Conservation (phyloP, 352 stramenopile species). For the Peronosclerospora sorghi region DNA sequence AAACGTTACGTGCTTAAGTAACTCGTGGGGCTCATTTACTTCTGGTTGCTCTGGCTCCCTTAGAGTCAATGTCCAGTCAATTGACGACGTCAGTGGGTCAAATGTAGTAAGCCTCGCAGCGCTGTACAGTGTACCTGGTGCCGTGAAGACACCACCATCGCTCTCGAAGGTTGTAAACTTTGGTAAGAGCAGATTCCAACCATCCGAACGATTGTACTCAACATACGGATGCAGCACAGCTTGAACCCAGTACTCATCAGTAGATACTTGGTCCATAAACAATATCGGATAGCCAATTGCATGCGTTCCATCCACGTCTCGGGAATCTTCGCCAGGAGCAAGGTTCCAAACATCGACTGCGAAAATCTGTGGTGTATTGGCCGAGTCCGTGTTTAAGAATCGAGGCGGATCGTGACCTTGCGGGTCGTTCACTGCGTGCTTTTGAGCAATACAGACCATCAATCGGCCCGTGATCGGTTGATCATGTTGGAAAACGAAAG, state of each 20-base stretch:
- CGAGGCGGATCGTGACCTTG: conserved; percentile 42
- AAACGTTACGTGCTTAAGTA: conserved; percentile 61
- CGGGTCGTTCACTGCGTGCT: conserved; percentile 30
- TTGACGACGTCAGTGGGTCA: conserved; percentile 16
- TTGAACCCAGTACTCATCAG: conserved; percentile 53
- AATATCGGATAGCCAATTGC: conserved; percentile 36
- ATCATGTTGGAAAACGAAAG: too few species aligned
- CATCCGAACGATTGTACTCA: conserved; percentile 51
- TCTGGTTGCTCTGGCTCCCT: conserved; percentile 25
- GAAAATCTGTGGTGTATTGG: conserved; percentile 46
- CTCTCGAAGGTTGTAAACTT: conserved; percentile 47
- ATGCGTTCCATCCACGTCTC: conserved; percentile 33
- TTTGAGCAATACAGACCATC: conserved; percentile 45
- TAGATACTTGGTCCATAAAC: conserved; percentile 29
- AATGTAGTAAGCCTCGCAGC: conserved; percentile 37
- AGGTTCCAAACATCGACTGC: conserved; percentile 53
- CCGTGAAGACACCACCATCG: conserved; percentile 37
- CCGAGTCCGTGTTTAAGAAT: conserved; percentile 36
- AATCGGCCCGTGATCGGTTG: conserved; percentile 41
- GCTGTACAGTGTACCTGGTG: conserved; percentile 53
- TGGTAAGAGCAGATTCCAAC: conserved; percentile 31
- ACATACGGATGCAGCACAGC: conserved; percentile 51
- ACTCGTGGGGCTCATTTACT: conserved; percentile 31
- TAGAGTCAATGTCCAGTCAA: conserved; percentile 39
- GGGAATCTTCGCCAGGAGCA: conserved; percentile 16